Percentiles rank a stretch among this genome's conserved stretches.
phyloP scores from a whole-genome alignment of 2,329 filamentous ascomycete species.

The Pseudocercospora pini-densiflorae region DNA sequence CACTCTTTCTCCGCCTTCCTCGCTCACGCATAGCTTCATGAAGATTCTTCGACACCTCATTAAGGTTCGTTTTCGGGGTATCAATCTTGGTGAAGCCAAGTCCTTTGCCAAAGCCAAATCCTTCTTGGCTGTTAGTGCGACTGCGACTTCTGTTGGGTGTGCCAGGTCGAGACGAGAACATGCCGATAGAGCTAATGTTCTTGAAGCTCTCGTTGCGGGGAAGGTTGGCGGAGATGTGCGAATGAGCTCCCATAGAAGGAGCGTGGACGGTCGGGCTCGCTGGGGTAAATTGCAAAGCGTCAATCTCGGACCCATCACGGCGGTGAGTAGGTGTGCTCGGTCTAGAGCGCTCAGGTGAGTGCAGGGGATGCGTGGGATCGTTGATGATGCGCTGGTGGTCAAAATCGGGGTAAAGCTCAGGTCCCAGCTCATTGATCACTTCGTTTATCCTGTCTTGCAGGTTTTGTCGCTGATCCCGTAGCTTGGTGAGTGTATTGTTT shows the following conservation, averaged over 20 bases:
- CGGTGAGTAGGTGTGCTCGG: constrained; percentile 34
- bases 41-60: constrained; percentile 83
- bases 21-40: constrained; percentile 81
- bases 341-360: constrained; percentile 34
- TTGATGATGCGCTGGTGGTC: constrained; percentile 73
- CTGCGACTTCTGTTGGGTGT: constrained; percentile 76
- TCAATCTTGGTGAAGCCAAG: constrained; percentile 47
- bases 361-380: constrained; percentile 49
- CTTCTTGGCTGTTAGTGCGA: constrained; percentile 57
- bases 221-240: constrained; percentile 54
- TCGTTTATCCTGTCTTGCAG: constrained; percentile 84
- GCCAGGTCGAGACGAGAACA: constrained; percentile 88
- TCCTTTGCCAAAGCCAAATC: constrained; percentile 20
- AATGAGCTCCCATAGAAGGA: constrained; percentile 18
- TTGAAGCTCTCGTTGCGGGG: constrained; percentile 93
- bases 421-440: constrained; percentile 91
- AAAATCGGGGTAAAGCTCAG: constrained; percentile 97
- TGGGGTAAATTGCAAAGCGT: constrained; percentile 34
- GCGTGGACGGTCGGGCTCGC: constrained; percentile 26
- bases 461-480: constrained; percentile 72
- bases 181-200: constrained; percentile 82
- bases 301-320: constrained; percentile 32
- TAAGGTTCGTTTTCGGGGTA: constrained; percentile 68
- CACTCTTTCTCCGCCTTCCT: constrained; percentile 61
- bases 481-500: constrained; percentile 78